A percentile compares a stretch with the other conserved stretches of the same genome.
phyloP scores from a whole-genome alignment of 2,329 filamentous ascomycete genomes.

The Ploettnerulaceae sp. region DNA sequence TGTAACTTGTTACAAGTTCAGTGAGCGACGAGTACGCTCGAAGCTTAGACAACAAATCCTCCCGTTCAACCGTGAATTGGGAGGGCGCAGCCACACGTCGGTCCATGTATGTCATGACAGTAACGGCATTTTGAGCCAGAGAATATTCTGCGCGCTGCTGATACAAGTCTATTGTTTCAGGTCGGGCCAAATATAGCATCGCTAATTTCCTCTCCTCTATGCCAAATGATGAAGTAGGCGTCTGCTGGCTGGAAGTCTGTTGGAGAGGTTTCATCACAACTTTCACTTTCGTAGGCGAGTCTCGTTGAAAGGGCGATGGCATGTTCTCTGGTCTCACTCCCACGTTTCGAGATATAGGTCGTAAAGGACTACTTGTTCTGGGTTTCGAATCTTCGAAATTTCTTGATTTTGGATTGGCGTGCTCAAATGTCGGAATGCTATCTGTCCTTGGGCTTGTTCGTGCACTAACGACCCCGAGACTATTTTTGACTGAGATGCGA shows the following conservation, averaged over 20 bases:
- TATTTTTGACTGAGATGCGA: slow-evolving; percentile 16
- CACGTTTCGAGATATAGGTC: slow-evolving; percentile 28
- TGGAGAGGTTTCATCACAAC: slow-evolving; percentile 8
- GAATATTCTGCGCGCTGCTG: slow-evolving; percentile 18
- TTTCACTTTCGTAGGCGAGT: slow-evolving; percentile 23
- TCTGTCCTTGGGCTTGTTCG: slow-evolving; percentile 11
- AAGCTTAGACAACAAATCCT: slow-evolving; percentile 22
- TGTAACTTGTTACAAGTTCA: slow-evolving; percentile 12
- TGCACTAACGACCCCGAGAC: slow-evolving; percentile 11
- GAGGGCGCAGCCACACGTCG: slow-evolving; percentile 19
- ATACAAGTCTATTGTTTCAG: slow-evolving; percentile 22
- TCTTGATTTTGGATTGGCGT: slow-evolving; percentile 3
- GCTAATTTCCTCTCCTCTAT: slow-evolving; percentile 30
- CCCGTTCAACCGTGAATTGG: slow-evolving; percentile 25
- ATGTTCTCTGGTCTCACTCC: slow-evolving; percentile 20
- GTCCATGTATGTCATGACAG: slow-evolving; percentile 25
- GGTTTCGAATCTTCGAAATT: slow-evolving; percentile 13
- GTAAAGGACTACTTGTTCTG: slow-evolving; percentile 26
- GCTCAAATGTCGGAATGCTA: slow-evolving; percentile 13
- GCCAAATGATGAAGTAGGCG: slow-evolving; percentile 19
- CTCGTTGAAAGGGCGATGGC: slow-evolving; percentile 24
- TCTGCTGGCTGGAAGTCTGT: slow-evolving; percentile 21
- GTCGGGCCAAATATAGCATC: slow-evolving; percentile 21
- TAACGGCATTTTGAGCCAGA: slow-evolving; percentile 21
- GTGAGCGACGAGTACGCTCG: slow-evolving; percentile 21